Evolutionary conservation across 1,139 yeast species (phyloP).

Genomic region (Lodderomyces margitis): DNA sequence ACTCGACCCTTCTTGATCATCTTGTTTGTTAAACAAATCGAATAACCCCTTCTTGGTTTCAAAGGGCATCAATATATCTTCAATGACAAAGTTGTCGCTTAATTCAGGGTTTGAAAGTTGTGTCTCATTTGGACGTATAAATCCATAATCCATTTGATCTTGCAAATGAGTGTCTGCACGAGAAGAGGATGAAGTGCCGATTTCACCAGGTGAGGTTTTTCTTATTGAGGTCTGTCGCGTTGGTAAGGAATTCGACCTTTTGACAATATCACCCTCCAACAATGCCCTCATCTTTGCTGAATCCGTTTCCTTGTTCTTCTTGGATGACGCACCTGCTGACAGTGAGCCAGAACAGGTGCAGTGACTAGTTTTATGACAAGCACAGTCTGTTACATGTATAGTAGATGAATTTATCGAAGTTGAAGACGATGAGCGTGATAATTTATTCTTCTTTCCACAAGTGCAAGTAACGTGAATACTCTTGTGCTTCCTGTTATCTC

Average conservation of each 20-base stretch:
- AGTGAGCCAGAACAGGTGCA: constrained; percentile 53
- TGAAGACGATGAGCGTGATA: background rate
- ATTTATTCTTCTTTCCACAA: constrained; percentile 61
- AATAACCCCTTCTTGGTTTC: constrained; percentile 29
- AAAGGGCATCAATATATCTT: constrained; percentile 33
- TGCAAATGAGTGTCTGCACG: constrained; percentile 3
- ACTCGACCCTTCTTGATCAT: constrained; percentile 2
- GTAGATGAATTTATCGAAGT: constrained; percentile 25
- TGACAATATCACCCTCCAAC: constrained; percentile 18
- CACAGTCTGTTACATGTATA: constrained; percentile 50
- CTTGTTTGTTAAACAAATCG: constrained; percentile 24
- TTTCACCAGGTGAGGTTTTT: constrained; percentile 12
- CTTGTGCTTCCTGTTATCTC: constrained; percentile 70
- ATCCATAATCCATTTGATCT: constrained; percentile 4
- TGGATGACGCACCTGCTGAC: background rate
- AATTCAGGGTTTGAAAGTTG: constrained; percentile 5
- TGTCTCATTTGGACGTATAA: background rate
- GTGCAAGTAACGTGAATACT: constrained; percentile 71
- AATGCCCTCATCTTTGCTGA: constrained; percentile 29
- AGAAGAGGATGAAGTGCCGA: constrained; percentile 6
- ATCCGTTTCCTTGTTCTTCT: constrained; percentile 21
- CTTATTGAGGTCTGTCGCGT: constrained; percentile 8
- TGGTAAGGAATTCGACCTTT: constrained; percentile 9
- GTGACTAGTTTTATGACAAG: constrained; percentile 51
- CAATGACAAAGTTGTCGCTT: constrained; percentile 28